Base-by-base conservation (phyloP, 1,139 yeast species). In the Debaryomyces coudertii region DNA sequence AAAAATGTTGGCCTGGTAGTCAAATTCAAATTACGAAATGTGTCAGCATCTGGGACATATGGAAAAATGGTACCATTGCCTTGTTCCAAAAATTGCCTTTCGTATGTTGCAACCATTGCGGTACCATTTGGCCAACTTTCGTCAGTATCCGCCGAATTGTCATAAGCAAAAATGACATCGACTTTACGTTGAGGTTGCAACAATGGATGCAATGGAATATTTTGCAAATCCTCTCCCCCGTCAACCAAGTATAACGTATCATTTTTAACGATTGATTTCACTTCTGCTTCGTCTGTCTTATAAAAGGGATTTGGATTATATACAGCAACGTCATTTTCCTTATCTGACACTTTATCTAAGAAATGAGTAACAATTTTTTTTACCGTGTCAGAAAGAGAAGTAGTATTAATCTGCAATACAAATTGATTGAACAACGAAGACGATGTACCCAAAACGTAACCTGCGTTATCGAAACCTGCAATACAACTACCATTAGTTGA, bases 381-480 rank as follows among this genome's bases (percentile, higher is more conserved):
- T 8, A 66, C 40, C 2, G 79, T 64, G 3, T 83, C 77, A 22
- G 80, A 66, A 29, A 84, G 60, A 25, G 82, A 73, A 1, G 88
- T 78, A 25, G 81, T 65, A 53, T 85, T 85, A 54, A 87, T 66
- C 57, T 80, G 83, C 50, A 87, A 69, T 36, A 88, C 65, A 56
- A 87, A 83, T 64, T 85, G 86, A 66, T 89, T 89, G 70, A 90
- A 90, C 47, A 90, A 72, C 0, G 95, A 76, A 0, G 95, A 86
- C 0, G 95, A 87, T 3, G 95, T 85, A 38, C 96, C 96, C 73
- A 87, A 70, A 37, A 87, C 73, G 60, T 81, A 88, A 1, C 95
- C 96, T n/a, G 90, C 87, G 61, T 88, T 88, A 66, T 88, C 96
- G 53, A 77, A 85, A 1, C 95, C 95, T 5, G 73, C 77, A 51